Conservation (phyloP, 768 basidiomycete species). For the Mycena rosella region DNA sequence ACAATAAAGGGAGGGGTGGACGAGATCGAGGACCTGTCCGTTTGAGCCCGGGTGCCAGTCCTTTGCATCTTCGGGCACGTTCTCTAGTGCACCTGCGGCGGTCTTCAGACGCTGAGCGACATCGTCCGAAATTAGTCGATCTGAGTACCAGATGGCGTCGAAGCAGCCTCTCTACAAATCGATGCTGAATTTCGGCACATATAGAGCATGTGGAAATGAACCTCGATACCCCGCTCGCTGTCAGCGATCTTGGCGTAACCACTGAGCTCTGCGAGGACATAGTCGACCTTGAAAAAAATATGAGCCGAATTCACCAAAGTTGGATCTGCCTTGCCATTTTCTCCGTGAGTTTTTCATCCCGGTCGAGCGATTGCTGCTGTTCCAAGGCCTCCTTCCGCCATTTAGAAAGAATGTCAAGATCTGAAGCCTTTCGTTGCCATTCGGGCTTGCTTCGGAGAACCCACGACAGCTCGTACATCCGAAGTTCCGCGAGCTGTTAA, state of each 20-base stretch:
- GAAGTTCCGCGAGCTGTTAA: not conserved
- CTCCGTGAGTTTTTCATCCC: not conserved
- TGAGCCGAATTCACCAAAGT: too few species aligned
- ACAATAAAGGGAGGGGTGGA: slow-evolving; percentile 59
- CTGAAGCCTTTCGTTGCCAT: slow-evolving; percentile 16
- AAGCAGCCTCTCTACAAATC: slow-evolving; percentile 20
- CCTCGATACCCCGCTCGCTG: slow-evolving; percentile 33
- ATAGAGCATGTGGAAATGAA: not conserved
- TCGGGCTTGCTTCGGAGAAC: slow-evolving; percentile 26
- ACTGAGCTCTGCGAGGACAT: slow-evolving; percentile 38
- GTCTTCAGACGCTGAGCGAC: slow-evolving; percentile 37
- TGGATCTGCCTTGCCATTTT: slow-evolving; percentile 15
- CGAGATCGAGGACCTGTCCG: slow-evolving; percentile 31
- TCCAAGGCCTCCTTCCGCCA: slow-evolving; percentile 28
- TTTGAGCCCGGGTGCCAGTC: slow-evolving; percentile 48
- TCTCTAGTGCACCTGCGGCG: slow-evolving; percentile 48
- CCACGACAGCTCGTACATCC: slow-evolving; percentile 26
- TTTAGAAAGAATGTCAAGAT: slow-evolving; percentile 24
- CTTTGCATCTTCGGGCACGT: slow-evolving; percentile 48
- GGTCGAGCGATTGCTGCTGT: not conserved
- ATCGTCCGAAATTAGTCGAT: not conserved
- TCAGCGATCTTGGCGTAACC: slow-evolving; percentile 34
- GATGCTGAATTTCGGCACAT: not conserved
- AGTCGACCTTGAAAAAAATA: too few species aligned
- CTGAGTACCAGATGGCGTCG: slow-evolving; percentile 10